These are phyloP conservation scores for Nissolia schottii DNA, from an alignment of 306 rosid genomes.

Conservation along the genomic window DNA sequence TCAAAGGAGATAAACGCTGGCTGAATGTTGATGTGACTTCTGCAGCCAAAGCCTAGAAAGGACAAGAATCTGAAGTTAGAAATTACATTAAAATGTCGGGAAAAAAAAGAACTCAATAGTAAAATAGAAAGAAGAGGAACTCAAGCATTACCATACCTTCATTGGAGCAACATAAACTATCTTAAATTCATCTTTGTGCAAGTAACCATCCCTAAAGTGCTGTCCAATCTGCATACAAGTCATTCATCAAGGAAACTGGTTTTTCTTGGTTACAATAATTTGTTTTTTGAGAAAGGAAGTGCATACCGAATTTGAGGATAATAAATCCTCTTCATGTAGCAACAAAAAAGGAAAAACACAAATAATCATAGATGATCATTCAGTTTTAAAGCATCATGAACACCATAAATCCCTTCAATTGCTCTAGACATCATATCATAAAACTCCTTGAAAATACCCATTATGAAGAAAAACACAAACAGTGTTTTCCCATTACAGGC, in stretches of 20 bases:
- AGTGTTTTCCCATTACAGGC: neutral
- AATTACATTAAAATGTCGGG: conserved; percentile 11
- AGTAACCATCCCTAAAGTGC: conserved; percentile 90
- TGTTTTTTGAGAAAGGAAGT: neutral
- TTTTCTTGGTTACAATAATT: neutral
- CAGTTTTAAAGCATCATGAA: neutral
- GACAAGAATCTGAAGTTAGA: conserved; percentile 18
- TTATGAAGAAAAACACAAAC: neutral
- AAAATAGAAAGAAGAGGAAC: neutral
- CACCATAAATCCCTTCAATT: neutral
- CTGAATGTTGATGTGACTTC: conserved; percentile 93
- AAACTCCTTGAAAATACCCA: neutral
- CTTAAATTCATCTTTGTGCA: conserved; percentile 92
- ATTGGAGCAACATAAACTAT: conserved; percentile 98
- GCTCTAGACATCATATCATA: neutral
- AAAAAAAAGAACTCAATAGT: conserved; percentile 5
- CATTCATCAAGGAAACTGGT: conserved; percentile 18
- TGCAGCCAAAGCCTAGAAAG: conserved; percentile 89
- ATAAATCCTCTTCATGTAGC: neutral
- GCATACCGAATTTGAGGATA: neutral
- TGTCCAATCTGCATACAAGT: conserved; percentile 75
- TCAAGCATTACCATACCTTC: conserved; percentile 57
- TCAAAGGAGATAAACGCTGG: conserved; percentile 91
- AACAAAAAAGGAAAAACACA: conserved; percentile 1
- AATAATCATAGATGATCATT: neutral